Evolutionary conservation across 192 early-diverging fungal species (phyloP), one percentile per base, ranked within the genome.

Genomic region (Gaertneriomyces sp.): DNA sequence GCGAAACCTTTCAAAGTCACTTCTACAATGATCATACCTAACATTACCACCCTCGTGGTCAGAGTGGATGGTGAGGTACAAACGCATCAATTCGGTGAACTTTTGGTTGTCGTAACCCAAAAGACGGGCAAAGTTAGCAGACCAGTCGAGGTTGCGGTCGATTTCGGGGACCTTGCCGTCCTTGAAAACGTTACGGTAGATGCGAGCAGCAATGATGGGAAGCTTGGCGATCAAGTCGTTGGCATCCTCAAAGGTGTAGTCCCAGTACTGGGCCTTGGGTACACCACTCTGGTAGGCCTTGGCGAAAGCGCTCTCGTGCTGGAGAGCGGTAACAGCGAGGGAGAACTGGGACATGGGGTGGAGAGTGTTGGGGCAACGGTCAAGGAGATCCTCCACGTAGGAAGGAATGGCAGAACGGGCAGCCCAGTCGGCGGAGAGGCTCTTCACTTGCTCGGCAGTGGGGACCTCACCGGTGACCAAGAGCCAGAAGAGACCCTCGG

Each of bases 31-130:
- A 33, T 33, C 51, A 9, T 42, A 81, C 79, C 79, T 93, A 81
- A 96, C 96, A 79, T 99, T 99, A 74, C 96, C 96, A 75, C 96
- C 96, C 85, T 99, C 96, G 88, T 99, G 96, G 83, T 99, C 96
- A 67, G 94, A 96, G 90, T 99, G 96, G 80, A 99, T 97, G 75
- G 92, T 93, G 73, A 99, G 81, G 88, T 99, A 99, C 70, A 99
- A 83, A 64, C 96, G 92, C 90, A 99, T 93, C 72, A 99, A 89
- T 74, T 99, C 96, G 53, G 93, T 82, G 80, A 99, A 99, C 76
- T 87, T 81, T 81, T 87, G 91, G 61, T 91, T 86, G 50, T 81
- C 84, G 81, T 86, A 99, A 62, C 96, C 96, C 12, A 99, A 85
- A 53, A 96, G 82, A 72, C 85, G 86, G 77, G 96, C 87, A 75